These are phyloP conservation scores for Panicum hallii DNA, from an alignment of 202 grass and related monocot species.

Conservation along the genomic window DNA sequence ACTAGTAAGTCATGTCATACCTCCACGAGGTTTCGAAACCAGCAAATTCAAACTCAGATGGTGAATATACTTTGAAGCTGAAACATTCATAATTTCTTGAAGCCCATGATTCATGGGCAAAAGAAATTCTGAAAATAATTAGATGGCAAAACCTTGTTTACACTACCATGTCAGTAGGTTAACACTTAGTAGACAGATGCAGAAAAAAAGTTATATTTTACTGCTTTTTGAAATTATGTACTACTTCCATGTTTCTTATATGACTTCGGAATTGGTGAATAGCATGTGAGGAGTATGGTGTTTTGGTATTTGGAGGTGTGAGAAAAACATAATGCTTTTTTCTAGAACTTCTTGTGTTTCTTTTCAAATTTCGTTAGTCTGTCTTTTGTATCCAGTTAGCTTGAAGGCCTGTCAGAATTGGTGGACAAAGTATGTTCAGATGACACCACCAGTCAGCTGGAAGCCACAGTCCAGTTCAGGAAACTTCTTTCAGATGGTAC, in stretches of 20 bases:
- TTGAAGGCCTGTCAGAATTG: slow-evolving; percentile 62
- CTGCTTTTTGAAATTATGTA: background rate
- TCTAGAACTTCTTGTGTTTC: slow-evolving; percentile 17
- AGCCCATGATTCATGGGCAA: background rate
- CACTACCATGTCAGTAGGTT: background rate
- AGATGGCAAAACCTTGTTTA: background rate
- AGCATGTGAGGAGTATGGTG: background rate
- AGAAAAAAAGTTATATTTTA: background rate
- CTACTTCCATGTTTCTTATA: background rate
- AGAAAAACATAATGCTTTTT: background rate
- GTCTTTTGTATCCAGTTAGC: slow-evolving; percentile 68
- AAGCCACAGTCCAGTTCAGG: slow-evolving; percentile 73
- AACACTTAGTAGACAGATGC: slow-evolving; percentile 2
- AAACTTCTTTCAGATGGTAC: slow-evolving; percentile 84
- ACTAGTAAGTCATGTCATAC: background rate
- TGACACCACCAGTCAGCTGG: slow-evolving; percentile 60
- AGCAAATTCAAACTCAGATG: background rate
- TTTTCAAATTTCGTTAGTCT: slow-evolving; percentile 43
- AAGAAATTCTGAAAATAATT: background rate
- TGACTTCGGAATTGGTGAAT: background rate
- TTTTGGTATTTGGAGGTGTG: background rate
- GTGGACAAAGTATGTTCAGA: slow-evolving; percentile 77
- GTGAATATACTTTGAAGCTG: background rate
- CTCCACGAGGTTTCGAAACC: background rate
- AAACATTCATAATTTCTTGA: background rate